A percentile compares a stretch with the other conserved stretches of the same genome.
These are phyloP conservation scores for Syzygium malaccense DNA, from an alignment of 441 rosid species.

Conservation along the genomic window DNA sequence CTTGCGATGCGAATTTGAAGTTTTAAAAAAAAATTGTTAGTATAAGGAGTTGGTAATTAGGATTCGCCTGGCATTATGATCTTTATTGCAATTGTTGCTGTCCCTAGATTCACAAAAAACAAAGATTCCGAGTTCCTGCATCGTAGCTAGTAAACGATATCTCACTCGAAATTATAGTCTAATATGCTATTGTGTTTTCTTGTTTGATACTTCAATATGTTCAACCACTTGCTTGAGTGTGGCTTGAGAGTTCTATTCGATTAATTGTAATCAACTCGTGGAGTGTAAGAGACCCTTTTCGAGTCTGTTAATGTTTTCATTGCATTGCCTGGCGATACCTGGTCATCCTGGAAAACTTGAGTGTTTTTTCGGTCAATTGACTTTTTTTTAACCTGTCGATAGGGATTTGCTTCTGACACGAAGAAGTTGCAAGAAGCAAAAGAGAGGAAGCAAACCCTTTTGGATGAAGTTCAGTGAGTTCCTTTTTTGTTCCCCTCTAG, in stretches of 20 bases:
- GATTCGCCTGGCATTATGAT: background rate
- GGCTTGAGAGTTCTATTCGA: background rate
- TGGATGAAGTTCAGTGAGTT: conserved; percentile 37
- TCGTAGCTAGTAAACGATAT: background rate
- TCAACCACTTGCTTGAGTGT: background rate
- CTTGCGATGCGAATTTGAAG: background rate
- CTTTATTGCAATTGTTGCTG: background rate
- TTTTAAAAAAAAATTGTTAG: background rate
- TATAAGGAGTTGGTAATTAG: background rate
- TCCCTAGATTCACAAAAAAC: background rate
- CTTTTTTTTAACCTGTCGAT: background rate
- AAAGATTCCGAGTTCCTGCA: background rate
- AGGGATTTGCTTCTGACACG: conserved; percentile 41
- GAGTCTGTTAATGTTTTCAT: background rate
- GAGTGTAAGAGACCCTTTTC: background rate
- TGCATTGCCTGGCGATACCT: background rate
- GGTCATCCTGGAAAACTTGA: background rate
- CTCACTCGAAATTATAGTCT: background rate
- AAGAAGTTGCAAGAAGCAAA: conserved; percentile 22
- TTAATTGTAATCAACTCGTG: background rate
- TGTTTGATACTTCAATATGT: background rate
- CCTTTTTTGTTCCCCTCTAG: background rate
- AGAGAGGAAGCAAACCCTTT: conserved; percentile 35
- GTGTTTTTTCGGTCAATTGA: background rate
- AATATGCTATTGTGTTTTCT: background rate